Conservation (phyloP, 1,139 yeast genomes). For the Sugiyamaella xylanicola region DNA sequence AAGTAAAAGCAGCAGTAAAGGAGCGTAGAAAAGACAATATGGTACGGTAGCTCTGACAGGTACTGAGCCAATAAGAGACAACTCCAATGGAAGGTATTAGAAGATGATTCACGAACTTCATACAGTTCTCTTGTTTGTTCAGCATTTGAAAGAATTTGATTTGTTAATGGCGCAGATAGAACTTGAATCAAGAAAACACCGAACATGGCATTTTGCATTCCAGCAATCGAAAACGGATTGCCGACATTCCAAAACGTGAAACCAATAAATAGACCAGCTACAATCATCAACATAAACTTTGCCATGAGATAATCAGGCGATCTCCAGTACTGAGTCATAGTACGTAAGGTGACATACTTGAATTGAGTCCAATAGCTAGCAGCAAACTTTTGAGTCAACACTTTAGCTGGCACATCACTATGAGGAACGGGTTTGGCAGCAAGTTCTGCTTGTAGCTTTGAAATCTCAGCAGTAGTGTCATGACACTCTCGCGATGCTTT, state of each 20-base stretch:
- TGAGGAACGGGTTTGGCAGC: conserved; percentile 27
- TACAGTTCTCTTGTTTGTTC: conserved; percentile 52
- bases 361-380: conserved; percentile 44
- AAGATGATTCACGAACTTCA: conserved; percentile 63
- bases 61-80: conserved; percentile 47
- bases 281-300: conserved; percentile 49
- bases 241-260: conserved; percentile 50
- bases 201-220: conserved; percentile 42
- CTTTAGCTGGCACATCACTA: conserved; percentile 29
- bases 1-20: conserved; percentile 43
- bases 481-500: conserved; percentile 45
- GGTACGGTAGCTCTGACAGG: conserved; percentile 48
- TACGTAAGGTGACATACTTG: conserved; percentile 43
- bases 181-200: conserved; percentile 58
- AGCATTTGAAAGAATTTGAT: conserved; percentile 56
- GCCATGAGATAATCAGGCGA: conserved; percentile 50
- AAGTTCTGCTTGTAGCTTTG: conserved; percentile 40
- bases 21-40: conserved; percentile 41
- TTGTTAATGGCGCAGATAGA: conserved; percentile 56
- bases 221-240: conserved; percentile 36
- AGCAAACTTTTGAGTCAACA: conserved; percentile 36
- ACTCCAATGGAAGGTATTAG: conserved; percentile 66
- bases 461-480: conserved; percentile 45
- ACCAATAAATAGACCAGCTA: conserved; percentile 55
- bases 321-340: conserved; percentile 48